Evolutionary conservation across 2,329 filamentous ascomycete genomes (phyloP).

Genomic region (Sporothrix pseudoabietina): DNA sequence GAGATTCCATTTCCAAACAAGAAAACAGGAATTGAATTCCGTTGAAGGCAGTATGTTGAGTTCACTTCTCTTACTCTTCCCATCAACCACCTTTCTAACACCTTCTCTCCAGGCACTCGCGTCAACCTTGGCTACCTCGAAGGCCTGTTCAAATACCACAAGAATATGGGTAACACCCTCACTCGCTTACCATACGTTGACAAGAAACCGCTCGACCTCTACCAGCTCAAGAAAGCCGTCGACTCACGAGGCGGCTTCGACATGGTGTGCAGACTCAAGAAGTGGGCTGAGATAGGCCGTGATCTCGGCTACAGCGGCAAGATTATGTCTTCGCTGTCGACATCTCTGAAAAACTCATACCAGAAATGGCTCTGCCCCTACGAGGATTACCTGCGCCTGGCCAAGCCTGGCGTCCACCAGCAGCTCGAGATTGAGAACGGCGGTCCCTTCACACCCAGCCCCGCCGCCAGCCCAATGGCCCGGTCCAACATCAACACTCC

Average conservation of each 20-base stretch:
- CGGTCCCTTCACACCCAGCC: slow-evolving; percentile 80
- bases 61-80: neutral
- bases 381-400: slow-evolving; percentile 87
- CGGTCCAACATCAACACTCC: slow-evolving; percentile 63
- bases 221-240: slow-evolving; percentile 94
- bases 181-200: slow-evolving; percentile 95
- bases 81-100: slow-evolving; percentile 2
- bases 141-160: slow-evolving; percentile 93
- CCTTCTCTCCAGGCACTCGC: slow-evolving; percentile 69
- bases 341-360: slow-evolving; percentile 96
- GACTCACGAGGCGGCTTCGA: slow-evolving; percentile 94
- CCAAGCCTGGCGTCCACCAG: slow-evolving; percentile 95
- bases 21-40: slow-evolving; percentile 95
- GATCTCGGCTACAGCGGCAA: slow-evolving; percentile 98
- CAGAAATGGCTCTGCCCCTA: slow-evolving; percentile 97
- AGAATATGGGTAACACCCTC: slow-evolving; percentile 90
- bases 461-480: slow-evolving; percentile 70
- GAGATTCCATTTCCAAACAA: slow-evolving; percentile 95
- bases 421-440: slow-evolving; percentile 92
- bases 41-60: slow-evolving; percentile 85
- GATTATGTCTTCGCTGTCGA: slow-evolving; percentile 98
- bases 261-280: slow-evolving; percentile 94
- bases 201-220: slow-evolving; percentile 93
- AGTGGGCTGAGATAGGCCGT: slow-evolving; percentile 97
- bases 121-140: slow-evolving; percentile 96